phyloP scores from a whole-genome alignment of 148 eudicot genomes.

The Vaccinium darrowii region DNA sequence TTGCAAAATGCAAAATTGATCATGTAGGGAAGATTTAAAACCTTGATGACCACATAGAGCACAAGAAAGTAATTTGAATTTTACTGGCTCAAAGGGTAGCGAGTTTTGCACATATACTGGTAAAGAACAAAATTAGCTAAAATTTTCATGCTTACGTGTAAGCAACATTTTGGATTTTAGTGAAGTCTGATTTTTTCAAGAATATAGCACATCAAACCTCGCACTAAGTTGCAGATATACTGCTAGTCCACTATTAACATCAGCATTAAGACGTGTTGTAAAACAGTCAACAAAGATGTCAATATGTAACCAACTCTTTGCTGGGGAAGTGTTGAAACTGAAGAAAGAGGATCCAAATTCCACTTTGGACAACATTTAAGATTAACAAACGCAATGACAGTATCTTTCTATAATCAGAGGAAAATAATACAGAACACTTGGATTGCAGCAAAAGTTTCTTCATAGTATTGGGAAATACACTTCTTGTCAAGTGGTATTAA shows the following conservation, averaged over 20 bases:
- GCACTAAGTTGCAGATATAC: not conserved
- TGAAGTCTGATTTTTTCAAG: slow-evolving; percentile 3
- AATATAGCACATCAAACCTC: not conserved
- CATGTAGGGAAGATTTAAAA: not conserved
- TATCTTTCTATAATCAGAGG: not conserved
- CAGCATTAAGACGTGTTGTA: not conserved
- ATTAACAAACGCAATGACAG: not conserved
- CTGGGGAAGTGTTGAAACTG: not conserved
- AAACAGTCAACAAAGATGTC: not conserved
- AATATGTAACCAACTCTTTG: not conserved
- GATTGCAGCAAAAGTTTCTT: not conserved
- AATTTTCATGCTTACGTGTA: too few species aligned
- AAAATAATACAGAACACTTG: too few species aligned
- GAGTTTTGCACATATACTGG: not conserved
- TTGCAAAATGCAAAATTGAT: not conserved
- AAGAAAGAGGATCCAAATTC: not conserved
- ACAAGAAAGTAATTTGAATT: not conserved
- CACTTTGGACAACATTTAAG: not conserved
- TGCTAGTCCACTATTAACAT: not conserved
- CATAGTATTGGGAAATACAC: not conserved
- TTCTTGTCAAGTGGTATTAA: not conserved
- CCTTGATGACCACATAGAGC: not conserved
- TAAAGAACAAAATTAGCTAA: not conserved
- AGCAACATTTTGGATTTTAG: not conserved
- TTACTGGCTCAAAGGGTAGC: not conserved